Evolutionary conservation across 73 alveolate genomes (phyloP).

Genomic region (Symbiodinium natans): DNA sequence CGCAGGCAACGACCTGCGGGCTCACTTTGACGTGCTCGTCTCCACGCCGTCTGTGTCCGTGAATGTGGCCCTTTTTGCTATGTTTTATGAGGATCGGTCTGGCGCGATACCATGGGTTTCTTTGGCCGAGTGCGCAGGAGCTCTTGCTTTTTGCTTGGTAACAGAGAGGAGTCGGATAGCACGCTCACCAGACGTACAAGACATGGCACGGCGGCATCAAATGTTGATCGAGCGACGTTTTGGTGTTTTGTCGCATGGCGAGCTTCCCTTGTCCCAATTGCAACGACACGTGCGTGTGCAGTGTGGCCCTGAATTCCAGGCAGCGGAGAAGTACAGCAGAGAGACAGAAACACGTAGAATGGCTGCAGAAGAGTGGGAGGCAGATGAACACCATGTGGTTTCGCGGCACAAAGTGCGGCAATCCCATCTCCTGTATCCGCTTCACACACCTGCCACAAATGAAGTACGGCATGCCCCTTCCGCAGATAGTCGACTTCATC

Average conservation of each 20-base stretch:
- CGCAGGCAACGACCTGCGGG: no score
- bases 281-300: background rate
- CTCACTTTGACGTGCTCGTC: no score
- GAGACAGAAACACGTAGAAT: background rate
- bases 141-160: no score
- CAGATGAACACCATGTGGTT: background rate
- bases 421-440: background rate
- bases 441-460: background rate
- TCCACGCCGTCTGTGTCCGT: no score
- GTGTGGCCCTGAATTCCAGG: background rate
- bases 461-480: background rate
- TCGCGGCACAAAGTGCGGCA: background rate
- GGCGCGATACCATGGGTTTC: no score
- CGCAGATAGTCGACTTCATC: background rate
- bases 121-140: no score
- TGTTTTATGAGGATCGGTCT: no score
- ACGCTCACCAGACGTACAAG: no score
- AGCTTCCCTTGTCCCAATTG: background rate
- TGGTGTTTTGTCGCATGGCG: background rate
- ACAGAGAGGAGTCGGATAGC: no score
- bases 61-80: no score
- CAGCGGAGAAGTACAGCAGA: background rate
- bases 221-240: no score
- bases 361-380: background rate
- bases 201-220: no score